Evolutionary conservation across 352 stramenopile genomes (phyloP).

Genomic region (Elongisporangium undulatum): DNA sequence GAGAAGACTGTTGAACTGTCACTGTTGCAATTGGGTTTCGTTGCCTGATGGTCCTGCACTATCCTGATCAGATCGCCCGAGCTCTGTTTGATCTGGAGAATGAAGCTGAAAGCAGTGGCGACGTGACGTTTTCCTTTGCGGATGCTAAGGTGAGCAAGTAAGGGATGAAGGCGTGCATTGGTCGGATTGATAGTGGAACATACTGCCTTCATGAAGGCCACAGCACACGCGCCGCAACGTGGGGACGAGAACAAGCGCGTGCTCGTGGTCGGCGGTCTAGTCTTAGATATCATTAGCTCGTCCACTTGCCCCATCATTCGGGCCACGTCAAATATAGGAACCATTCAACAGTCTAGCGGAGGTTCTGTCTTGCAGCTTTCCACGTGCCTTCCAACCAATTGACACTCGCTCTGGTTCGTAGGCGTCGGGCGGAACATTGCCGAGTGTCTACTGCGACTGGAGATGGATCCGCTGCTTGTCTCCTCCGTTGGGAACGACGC

Average conservation of each 20-base stretch:
- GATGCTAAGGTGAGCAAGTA: constrained; percentile 39
- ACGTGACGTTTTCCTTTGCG: constrained; percentile 35
- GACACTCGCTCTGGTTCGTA: constrained; percentile 16
- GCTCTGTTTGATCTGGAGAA: constrained; percentile 61
- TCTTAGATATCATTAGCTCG: constrained; percentile 84
- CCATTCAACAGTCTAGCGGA: constrained; percentile 78
- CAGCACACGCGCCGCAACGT: constrained; percentile 1
- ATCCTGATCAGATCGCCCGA: constrained; percentile 39
- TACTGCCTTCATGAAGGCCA: constrained; percentile 3
- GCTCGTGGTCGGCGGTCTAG: constrained; percentile 82
- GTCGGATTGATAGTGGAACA: constrained; percentile 1
- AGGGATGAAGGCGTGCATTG: background rate
- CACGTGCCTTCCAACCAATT: constrained; percentile 1
- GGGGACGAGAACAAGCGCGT: constrained; percentile 26
- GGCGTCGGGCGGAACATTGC: constrained; percentile 93
- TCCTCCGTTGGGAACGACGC: constrained; percentile 79
- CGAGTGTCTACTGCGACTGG: constrained; percentile 79
- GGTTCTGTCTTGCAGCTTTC: constrained; percentile 19
- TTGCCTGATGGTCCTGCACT: background rate
- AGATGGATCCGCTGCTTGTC: constrained; percentile 61
- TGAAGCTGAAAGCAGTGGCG: constrained; percentile 10
- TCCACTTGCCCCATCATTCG: constrained; percentile 62
- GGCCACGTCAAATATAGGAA: constrained; percentile 87
- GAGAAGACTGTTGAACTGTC: background rate
- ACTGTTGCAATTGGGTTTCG: too few relatives aligned